Base-by-base conservation (phyloP, 108 stramenopile species). In the Nitzschia palea region DNA sequence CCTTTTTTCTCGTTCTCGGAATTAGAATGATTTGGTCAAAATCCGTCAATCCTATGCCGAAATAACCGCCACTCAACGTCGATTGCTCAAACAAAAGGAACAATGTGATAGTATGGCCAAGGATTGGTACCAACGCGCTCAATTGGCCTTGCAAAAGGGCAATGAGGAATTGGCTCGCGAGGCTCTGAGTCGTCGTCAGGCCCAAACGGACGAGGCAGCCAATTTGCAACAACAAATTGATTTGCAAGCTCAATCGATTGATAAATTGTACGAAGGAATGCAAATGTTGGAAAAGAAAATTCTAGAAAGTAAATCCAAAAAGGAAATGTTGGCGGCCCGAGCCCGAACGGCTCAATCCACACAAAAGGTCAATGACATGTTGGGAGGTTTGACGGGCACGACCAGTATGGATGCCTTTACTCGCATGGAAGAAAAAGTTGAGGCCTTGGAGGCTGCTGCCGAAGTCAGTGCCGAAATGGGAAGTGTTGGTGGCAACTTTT, bases 401-500 rank as follows among this genome's bases (percentile, higher is more conserved):
- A 89, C 91, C 20, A 80, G 80, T 61, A 93, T 97, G 92, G 97
- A 97, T 80, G 96, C 96, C 42, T 98, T 97, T 67, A 82, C 77
- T 22, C 76, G 96, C 20, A 98, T 98, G 97, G 94, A 96, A 76
- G 90, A 97, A 71, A 98, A 98, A 80, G 97, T 98, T 1, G 97
- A 96, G 62, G 84, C 78, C 17, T 70, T 98, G 32, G 97, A 98
- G 81, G 94, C 92, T 25, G 71, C 83, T 12, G 97, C 97, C 1
- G 96, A 97, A 73, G 91, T 97, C 44, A 78, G 86, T n/a, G 95
- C 94, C 29, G 93, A 98, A 77, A 90, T 96, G 88, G 86, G 86
- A 30, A 72, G 78, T 6, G 65, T 74, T 15, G 66, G 45, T 55
- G 78, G 76, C 44, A 84, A 72, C 10, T 64, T 74, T 27, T 63